A percentile compares a stretch with the other conserved stretches of the same genome.
Conservation (phyloP, 2,329 filamentous ascomycete species). For the Neopestalotiopsis sp. region DNA sequence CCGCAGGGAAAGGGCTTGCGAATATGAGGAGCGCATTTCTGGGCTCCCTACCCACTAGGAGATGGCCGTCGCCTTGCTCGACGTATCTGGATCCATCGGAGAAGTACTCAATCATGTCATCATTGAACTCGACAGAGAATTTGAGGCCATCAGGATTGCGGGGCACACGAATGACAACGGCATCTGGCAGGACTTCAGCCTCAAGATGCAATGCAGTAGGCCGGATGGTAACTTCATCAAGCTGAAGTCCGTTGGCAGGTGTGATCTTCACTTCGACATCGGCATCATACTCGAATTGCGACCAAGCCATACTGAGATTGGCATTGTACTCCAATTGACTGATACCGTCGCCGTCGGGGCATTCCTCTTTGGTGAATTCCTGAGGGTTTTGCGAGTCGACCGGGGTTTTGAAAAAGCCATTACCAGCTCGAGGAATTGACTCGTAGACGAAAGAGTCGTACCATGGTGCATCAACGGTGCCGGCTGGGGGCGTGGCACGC, state of each 20-base stretch:
- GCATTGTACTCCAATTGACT: background rate
- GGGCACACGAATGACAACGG: background rate
- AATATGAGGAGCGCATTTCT: background rate
- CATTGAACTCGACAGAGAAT: background rate
- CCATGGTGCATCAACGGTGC: background rate
- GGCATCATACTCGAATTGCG: background rate
- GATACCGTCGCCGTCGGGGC: no score
- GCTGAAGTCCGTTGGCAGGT: background rate
- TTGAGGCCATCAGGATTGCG: background rate
- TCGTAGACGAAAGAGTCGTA: background rate
- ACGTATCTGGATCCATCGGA: background rate
- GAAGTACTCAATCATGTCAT: background rate
- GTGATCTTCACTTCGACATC: background rate
- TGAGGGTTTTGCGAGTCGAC: no score
- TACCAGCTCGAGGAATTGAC: background rate
- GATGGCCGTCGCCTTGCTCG: no score
- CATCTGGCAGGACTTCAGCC: background rate
- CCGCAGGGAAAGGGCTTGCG: background rate
- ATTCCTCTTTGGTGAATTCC: no score
- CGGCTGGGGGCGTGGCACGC: background rate
- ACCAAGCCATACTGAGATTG: background rate
- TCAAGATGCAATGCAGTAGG: background rate
- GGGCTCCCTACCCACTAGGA: background rate
- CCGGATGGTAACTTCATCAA: background rate
- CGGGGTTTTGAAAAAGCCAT: no score